These are phyloP conservation scores for Pseudodiploospora longispora DNA, from an alignment of 2,329 filamentous ascomycete species.

Conservation along the genomic window DNA sequence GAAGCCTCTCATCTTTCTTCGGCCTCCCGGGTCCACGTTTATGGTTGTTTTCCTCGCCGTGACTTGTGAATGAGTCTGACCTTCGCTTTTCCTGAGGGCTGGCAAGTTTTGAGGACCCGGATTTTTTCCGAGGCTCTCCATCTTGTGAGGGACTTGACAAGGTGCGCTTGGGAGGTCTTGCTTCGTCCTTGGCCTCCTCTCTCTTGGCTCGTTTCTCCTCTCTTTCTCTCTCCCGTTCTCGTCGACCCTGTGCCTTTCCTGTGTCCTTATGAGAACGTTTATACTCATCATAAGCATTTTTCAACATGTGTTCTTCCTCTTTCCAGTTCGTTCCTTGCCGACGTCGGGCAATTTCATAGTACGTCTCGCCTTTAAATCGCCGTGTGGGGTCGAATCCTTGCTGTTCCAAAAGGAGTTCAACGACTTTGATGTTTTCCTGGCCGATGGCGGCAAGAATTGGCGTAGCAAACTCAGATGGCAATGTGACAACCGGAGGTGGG, in stretches of 20 bases:
- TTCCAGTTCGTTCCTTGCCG: conserved; percentile 84
- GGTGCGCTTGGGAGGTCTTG: conserved; percentile 36
- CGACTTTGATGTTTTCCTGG: conserved; percentile 75
- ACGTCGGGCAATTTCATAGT: conserved; percentile 78
- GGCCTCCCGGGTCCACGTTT: conserved; percentile 46
- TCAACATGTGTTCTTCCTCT: conserved; percentile 74
- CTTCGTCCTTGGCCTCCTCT: conserved; percentile 37
- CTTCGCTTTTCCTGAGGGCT: conserved; percentile 44
- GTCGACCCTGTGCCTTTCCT: conserved; percentile 40
- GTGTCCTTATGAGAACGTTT: conserved; percentile 43
- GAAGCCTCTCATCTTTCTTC: conserved; percentile 46
- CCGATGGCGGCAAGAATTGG: conserved; percentile 94
- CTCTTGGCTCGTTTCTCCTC: conserved; percentile 37
- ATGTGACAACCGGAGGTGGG: conserved; percentile 54
- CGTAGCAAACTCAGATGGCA: conserved; percentile 67
- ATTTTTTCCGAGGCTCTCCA: conserved; percentile 36
- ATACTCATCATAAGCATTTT: conserved; percentile 62
- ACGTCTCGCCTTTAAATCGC: conserved; percentile 67
- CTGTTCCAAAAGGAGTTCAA: conserved; percentile 71
- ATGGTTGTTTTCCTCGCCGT: conserved; percentile 39
- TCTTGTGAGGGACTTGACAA: conserved; percentile 42
- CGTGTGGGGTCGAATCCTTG: conserved; percentile 75
- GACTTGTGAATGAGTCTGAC: conserved; percentile 32
- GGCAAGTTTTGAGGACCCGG: conserved; percentile 23
- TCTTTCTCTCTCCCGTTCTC: conserved; percentile 30